Base-by-base conservation (phyloP, 768 basidiomycete genomes). In the Psilocybe azurescens region DNA sequence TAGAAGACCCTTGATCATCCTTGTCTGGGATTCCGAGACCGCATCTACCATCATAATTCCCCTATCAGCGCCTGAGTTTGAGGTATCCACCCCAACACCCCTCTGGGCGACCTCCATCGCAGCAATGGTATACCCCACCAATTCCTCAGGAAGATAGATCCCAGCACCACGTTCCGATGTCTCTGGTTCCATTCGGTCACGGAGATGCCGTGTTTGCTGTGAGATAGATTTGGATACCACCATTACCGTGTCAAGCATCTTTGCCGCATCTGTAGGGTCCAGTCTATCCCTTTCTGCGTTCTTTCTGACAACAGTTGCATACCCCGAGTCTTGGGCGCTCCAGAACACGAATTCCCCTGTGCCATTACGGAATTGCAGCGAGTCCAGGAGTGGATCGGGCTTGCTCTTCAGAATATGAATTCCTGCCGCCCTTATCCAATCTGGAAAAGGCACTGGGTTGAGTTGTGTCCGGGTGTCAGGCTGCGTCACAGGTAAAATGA, bases 301-400 rank as follows among this genome's bases (percentile, higher is more conserved):
- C 11, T 81, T 78, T 38, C 86, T 83, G 62, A 87, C 75, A 52
- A 83, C 84, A 30, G 78, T 78, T 30, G 81, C 75, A 65, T 92
- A 93, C 6, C 84, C 89, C 7, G 85, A 79, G 70, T 95, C 93
- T 67, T 94, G 91, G 0, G 90, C 91, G 65, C 86, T 84, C 93
- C 93, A 95, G 68, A 94, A 95, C 18, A 89, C 90, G 70, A 95
- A 94, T 68, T 94, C 93, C 30, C 93, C 93, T 0, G 92, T 93
- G 33, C 93, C 91, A 59, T 86, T 93, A 60, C 86, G 81, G 68
- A 88, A 88, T 65, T 93, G 92, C 56, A 94, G 72, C 0, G 86
- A 83, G 56, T 94, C 93, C 59, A 93, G 77, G 20, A 83, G 73
- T 0, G 85, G 81, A 63, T 95, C 92, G 0, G 91, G 89, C 69